phyloP scores from a whole-genome alignment of 495 filamentous ascomycete species.

The Neurospora intermedia region DNA sequence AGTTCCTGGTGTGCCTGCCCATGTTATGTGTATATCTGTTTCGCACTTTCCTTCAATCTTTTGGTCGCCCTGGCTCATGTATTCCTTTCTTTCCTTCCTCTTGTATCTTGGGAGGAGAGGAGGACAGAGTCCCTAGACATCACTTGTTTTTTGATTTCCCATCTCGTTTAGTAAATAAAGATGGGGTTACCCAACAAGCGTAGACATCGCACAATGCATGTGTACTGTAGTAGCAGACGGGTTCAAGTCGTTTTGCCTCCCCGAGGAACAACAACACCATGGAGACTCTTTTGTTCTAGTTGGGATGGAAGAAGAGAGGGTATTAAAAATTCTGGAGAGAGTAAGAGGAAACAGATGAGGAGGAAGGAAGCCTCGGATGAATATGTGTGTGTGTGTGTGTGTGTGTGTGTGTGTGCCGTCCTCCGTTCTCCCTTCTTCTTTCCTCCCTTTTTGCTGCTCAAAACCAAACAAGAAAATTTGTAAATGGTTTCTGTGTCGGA shows the following conservation, averaged over 20 bases:
- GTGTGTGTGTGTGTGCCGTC: neutral
- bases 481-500: neutral
- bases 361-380: neutral
- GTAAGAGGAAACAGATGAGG: neutral
- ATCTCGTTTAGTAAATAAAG: neutral
- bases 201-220: neutral
- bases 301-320: neutral
- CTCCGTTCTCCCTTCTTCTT: neutral
- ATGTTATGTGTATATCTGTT: neutral
- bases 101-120: too few species aligned
- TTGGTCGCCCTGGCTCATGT: neutral
- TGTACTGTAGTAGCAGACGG: neutral
- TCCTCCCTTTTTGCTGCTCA: neutral
- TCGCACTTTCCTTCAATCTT: neutral
- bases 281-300: neutral
- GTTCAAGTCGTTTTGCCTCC: neutral
- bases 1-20: neutral
- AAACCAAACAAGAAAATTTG: neutral
- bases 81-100: neutral
- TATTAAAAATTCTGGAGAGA: neutral
- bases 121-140: neutral
- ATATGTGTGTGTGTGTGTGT: neutral
- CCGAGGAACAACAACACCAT: neutral
- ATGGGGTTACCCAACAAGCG: neutral
- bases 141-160: neutral